These are phyloP conservation scores for Cryptosporidium ubiquitum DNA, from an alignment of 169 alveolate species.

Conservation along the genomic window DNA sequence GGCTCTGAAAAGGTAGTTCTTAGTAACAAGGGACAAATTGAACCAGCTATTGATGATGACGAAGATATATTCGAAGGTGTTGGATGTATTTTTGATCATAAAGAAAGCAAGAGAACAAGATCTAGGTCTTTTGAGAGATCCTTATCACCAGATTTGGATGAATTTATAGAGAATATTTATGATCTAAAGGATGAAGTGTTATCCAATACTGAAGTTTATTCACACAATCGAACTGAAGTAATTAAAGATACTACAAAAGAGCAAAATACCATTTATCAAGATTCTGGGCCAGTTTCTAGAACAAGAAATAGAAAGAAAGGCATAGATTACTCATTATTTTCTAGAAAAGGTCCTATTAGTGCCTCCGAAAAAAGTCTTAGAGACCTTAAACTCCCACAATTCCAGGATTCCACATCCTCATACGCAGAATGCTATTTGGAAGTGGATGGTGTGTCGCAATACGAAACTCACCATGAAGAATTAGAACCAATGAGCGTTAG, in stretches of 20 bases:
- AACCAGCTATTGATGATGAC: neutral
- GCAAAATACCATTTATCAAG: neutral
- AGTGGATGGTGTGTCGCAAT: conserved; percentile 25
- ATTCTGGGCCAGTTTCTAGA: neutral
- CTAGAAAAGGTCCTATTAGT: conserved; percentile 21
- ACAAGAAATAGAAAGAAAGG: neutral
- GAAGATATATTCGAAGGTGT: conserved; percentile 50
- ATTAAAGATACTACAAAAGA: neutral
- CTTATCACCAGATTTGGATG: conserved; percentile 17
- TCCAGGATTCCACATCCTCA: conserved; percentile 16
- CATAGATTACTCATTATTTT: conserved; percentile 1
- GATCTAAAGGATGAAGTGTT: neutral
- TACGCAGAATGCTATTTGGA: conserved; percentile 64
- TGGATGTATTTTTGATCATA: conserved; percentile 6
- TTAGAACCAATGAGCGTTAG: neutral
- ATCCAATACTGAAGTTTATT: neutral
- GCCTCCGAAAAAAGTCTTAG: neutral
- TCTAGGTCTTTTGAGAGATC: conserved; percentile 55
- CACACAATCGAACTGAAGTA: neutral
- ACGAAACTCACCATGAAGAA: conserved; percentile 62
- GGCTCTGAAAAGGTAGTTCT: neutral
- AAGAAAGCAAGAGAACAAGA: neutral
- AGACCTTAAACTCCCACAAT: neutral
- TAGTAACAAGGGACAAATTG: too few species aligned
- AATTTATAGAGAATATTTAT: conserved; percentile 12